Percentiles rank a stretch among this genome's conserved stretches.
Evolutionary conservation across 2,329 filamentous ascomycete genomes (phyloP).

Genomic region (Aspergillus sp.): DNA sequence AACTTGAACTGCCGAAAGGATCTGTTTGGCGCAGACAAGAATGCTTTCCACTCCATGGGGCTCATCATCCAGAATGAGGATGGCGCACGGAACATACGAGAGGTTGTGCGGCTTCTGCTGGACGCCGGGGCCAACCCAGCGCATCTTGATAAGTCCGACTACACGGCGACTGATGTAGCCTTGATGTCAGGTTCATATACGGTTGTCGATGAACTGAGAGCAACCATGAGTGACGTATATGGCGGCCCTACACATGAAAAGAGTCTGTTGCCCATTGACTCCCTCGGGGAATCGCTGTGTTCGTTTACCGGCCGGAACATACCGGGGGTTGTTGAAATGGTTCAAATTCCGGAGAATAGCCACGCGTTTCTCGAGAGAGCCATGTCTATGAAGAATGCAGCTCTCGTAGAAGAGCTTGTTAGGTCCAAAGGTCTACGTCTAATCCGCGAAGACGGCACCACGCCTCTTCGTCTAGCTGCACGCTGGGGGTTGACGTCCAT

Average conservation of each 20-base stretch:
- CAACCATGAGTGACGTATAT: background rate
- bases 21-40: too few species aligned
- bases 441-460: background rate
- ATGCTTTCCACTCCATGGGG: too few species aligned
- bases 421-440: background rate
- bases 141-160: background rate
- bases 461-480: background rate
- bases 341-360: too few species aligned
- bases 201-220: background rate
- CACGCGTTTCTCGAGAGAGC: too few species aligned
- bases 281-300: background rate
- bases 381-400: too few species aligned
- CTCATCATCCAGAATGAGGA: background rate
- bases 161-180: background rate
- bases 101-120: slow-evolving; percentile 8
- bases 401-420: background rate
- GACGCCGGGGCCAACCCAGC: slow-evolving; percentile 5
- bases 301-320: too few species aligned
- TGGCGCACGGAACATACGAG: background rate
- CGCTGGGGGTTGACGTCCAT: background rate
- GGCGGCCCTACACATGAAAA: too few species aligned
- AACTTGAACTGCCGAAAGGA: too few species aligned
- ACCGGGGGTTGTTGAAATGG: too few species aligned
- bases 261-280: background rate
- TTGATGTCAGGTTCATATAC: background rate